These are phyloP conservation scores for Aspergillus cristatus DNA, from an alignment of 495 filamentous ascomycete genomes.

Conservation along the genomic window DNA sequence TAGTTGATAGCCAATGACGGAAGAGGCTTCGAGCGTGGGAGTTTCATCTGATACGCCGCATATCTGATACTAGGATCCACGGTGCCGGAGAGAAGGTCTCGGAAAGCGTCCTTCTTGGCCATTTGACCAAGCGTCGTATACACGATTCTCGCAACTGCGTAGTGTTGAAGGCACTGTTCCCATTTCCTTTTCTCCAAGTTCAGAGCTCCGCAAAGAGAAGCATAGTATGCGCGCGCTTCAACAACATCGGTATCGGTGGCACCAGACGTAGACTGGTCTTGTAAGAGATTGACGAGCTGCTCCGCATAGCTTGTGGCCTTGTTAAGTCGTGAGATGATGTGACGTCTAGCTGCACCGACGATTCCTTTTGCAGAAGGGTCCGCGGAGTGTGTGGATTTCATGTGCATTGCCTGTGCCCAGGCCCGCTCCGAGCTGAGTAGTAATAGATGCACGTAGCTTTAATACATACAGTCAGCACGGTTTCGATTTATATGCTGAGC, in stretches of 20 bases:
- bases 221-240: slow-evolving; percentile 78
- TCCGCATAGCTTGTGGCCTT: slow-evolving; percentile 68
- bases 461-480: slow-evolving; percentile 10
- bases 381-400: slow-evolving; percentile 75
- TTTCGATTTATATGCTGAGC: not conserved
- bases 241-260: slow-evolving; percentile 65
- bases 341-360: slow-evolving; percentile 67
- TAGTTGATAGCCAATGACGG: slow-evolving; percentile 63
- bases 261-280: slow-evolving; percentile 45
- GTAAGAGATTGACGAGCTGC: slow-evolving; percentile 56
- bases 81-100: slow-evolving; percentile 73
- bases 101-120: slow-evolving; percentile 62
- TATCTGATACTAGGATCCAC: slow-evolving; percentile 92
- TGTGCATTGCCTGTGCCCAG: slow-evolving; percentile 93
- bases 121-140: slow-evolving; percentile 65
- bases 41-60: slow-evolving; percentile 81
- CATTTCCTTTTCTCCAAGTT: slow-evolving; percentile 82
- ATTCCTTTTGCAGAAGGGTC: slow-evolving; percentile 62
- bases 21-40: slow-evolving; percentile 74
- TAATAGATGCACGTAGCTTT: slow-evolving; percentile 68
- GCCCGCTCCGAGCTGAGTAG: slow-evolving; percentile 83
- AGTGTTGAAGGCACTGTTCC: slow-evolving; percentile 66
- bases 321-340: slow-evolving; percentile 76
- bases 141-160: slow-evolving; percentile 68
- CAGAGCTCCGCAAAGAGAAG: slow-evolving; percentile 62